These are phyloP conservation scores for Solanum tarijense DNA, from an alignment of 257 asterid genomes.

Conservation along the genomic window DNA sequence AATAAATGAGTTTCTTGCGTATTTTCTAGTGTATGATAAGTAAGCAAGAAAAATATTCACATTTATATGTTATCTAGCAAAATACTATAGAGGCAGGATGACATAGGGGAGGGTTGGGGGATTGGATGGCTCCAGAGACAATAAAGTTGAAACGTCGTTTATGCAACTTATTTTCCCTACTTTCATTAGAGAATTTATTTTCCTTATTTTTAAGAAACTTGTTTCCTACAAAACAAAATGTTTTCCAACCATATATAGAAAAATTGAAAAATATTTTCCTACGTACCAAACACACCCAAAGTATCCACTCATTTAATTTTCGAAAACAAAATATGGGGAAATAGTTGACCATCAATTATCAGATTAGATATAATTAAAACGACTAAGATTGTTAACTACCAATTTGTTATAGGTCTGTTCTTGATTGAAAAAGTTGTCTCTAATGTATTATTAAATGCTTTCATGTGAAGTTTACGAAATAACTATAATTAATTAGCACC, in stretches of 20 bases:
- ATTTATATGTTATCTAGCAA: not conserved
- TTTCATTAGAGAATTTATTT: too few species aligned
- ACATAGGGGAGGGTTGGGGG: too few species aligned
- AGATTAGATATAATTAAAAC: not conserved
- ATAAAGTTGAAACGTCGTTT: too few species aligned
- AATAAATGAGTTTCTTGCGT: too few species aligned
- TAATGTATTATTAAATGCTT: not conserved
- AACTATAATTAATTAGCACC: not conserved
- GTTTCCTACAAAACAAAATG: not conserved
- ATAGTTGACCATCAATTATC: not conserved
- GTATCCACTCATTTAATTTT: not conserved
- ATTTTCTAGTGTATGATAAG: too few species aligned
- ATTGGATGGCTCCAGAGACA: too few species aligned
- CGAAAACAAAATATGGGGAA: not conserved
- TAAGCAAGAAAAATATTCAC: not conserved
- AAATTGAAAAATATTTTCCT: not conserved
- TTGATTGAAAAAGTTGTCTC: not conserved
- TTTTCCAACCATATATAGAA: not conserved
- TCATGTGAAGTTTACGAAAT: not conserved
- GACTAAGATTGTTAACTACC: not conserved
- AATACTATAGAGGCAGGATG: rapidly evolving
- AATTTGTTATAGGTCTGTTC: not conserved
- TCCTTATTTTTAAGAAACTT: too few species aligned
- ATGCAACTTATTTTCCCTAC: too few species aligned
- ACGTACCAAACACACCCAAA: not conserved